Conservation (phyloP, 1,139 yeast genomes). For the Debaryomyces coudertii region DNA sequence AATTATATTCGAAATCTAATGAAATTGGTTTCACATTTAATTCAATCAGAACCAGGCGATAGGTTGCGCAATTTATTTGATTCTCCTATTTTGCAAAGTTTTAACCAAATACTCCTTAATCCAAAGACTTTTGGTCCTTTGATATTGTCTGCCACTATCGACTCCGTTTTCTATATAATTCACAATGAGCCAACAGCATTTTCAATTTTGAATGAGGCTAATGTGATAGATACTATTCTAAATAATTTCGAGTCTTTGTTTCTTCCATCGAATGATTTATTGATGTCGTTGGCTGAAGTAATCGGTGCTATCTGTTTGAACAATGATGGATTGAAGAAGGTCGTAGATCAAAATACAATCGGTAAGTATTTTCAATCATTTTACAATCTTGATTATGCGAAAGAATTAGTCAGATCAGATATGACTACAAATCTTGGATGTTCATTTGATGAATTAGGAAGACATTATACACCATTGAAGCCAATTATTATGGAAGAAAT, state of each 20-base stretch:
- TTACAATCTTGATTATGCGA: constrained; percentile 50
- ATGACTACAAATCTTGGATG: constrained; percentile 61
- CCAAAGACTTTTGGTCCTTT: constrained; percentile 70
- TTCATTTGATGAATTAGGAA: constrained; percentile 76
- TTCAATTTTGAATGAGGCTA: constrained; percentile 78
- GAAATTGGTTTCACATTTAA: constrained; percentile 64
- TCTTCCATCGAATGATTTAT: constrained; percentile 60
- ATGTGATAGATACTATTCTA: constrained; percentile 67
- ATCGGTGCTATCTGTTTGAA: constrained; percentile 85
- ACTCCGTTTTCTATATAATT: constrained; percentile 70
- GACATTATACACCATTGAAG: constrained; percentile 79
- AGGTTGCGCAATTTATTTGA: constrained; percentile 84
- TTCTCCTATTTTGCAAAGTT: constrained; percentile 67
- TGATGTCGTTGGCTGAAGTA: constrained; percentile 70
- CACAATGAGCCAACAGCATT: constrained; percentile 93
- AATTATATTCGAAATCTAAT: constrained; percentile 58
- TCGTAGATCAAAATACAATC: constrained; percentile 52
- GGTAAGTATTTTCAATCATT: constrained; percentile 56
- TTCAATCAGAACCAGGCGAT: constrained; percentile 79
- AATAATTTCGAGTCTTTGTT: constrained; percentile 55
- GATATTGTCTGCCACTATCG: constrained; percentile 65
- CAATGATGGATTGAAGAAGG: constrained; percentile 66
- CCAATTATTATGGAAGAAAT: constrained; percentile 59
- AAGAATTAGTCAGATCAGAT: constrained; percentile 45
- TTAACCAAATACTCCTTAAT: constrained; percentile 62